A percentile compares a stretch with the other conserved stretches of the same genome.
Conservation (phyloP, 2,329 filamentous ascomycete species). For the Colletotrichum musae region DNA sequence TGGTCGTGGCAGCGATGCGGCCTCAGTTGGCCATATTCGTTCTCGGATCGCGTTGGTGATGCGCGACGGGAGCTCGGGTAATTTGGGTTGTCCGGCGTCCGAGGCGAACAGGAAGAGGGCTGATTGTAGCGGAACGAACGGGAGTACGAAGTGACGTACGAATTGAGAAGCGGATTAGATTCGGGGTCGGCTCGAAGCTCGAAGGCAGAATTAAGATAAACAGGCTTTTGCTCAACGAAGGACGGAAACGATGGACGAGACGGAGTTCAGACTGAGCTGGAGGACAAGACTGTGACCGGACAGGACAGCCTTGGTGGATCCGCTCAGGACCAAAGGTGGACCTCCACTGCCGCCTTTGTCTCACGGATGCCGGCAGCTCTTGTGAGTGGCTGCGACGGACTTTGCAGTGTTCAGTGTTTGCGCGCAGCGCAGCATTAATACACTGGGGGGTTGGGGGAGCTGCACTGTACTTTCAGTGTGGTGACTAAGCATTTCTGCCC, state of each 20-base stretch:
- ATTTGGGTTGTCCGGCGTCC: neutral
- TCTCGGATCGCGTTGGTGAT: constrained; percentile 11
- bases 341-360: constrained; percentile 9
- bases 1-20: neutral
- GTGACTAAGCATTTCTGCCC: constrained; percentile 6
- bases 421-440: neutral
- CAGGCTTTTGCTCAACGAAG: neutral
- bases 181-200: constrained; percentile 3
- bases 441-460: too few species aligned
- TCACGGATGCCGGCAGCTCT: constrained; percentile 19
- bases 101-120: neutral
- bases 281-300: neutral
- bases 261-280: constrained; percentile 25
- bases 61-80: constrained; percentile 17
- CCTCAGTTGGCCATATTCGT: constrained; percentile 23
- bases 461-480: neutral
- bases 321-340: neutral
- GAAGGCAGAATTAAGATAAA: neutral
- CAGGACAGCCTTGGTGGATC: neutral
- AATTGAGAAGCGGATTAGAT: neutral
- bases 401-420: constrained; percentile 3
- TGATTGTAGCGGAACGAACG: neutral
- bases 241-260: constrained; percentile 14
- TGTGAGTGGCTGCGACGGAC: constrained; percentile 11
- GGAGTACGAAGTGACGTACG: neutral